phyloP scores from a whole-genome alignment of 352 stramenopile species.

The Pythium sp. region DNA sequence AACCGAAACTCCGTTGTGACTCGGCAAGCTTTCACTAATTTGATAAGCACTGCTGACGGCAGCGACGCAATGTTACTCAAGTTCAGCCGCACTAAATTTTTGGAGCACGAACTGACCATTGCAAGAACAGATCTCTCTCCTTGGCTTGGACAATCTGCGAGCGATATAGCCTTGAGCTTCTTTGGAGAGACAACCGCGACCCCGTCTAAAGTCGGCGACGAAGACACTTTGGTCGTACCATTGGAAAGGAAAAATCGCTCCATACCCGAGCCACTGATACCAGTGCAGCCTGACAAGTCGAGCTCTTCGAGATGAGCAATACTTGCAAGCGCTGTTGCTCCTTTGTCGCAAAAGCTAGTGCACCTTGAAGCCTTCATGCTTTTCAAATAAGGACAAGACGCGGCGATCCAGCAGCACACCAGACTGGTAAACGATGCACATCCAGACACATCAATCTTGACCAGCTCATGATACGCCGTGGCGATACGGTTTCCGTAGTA shows the following conservation, averaged over 20 bases:
- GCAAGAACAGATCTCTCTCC: conserved; percentile 34
- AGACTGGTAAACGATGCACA: conserved; percentile 51
- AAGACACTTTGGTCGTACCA: conserved; percentile 17
- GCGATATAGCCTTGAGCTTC: conserved; percentile 21
- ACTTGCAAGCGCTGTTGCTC: conserved; percentile 42
- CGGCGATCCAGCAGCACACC: conserved; percentile 56
- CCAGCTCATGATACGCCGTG: conserved; percentile 40
- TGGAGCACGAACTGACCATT: conserved; percentile 29
- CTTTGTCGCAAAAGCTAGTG: conserved; percentile 55
- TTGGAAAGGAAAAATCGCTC: conserved; percentile 44
- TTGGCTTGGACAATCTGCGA: conserved; percentile 28
- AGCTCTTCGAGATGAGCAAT: conserved; percentile 51
- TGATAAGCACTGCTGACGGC: conserved; percentile 24
- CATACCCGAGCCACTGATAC: conserved; percentile 44
- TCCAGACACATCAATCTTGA: conserved; percentile 52
- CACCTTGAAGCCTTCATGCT: conserved; percentile 44
- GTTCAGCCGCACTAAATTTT: conserved; percentile 29
- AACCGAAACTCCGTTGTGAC: conserved; percentile 31
- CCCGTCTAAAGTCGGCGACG: conserved; percentile 4
- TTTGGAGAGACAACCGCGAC: conserved; percentile 14
- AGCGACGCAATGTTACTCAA: conserved; percentile 32
- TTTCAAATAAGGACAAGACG: conserved; percentile 52
- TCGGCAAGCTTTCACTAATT: conserved; percentile 37
- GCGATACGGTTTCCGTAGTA: conserved; percentile 49
- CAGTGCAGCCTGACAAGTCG: conserved; percentile 43